Evolutionary conservation across 768 basidiomycete genomes (phyloP).

Genomic region (Dacryopinax spathularia): DNA sequence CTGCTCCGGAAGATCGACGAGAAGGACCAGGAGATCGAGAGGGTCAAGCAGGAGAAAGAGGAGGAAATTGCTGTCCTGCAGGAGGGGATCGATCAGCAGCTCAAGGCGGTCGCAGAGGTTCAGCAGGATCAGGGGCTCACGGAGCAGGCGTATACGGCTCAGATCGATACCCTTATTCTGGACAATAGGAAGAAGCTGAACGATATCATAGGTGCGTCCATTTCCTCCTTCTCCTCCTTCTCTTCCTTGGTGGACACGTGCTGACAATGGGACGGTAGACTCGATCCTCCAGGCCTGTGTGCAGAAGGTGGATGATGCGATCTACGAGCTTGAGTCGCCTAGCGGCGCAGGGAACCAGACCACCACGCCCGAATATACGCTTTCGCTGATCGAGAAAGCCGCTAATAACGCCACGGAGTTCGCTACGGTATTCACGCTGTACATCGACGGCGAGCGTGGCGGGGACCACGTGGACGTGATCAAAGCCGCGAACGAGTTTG

Average conservation of each 20-base stretch:
- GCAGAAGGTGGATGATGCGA: constrained; percentile 90
- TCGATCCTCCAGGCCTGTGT: constrained; percentile 94
- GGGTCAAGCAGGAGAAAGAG: constrained; percentile 85
- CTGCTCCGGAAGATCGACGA: constrained; percentile 66
- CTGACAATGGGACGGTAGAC: constrained; percentile 34
- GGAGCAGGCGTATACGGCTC: constrained; percentile 86
- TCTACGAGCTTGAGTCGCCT: constrained; percentile 95
- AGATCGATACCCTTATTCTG: constrained; percentile 90
- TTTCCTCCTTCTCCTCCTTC: neutral
- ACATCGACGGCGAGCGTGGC: constrained; percentile 70
- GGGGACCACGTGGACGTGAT: constrained; percentile 97
- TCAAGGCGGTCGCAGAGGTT: constrained; percentile 72
- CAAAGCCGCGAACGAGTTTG: constrained; percentile 91
- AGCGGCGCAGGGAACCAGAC: constrained; percentile 87
- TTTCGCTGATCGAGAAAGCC: constrained; percentile 97
- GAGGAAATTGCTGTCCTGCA: constrained; percentile 91
- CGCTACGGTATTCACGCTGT: constrained; percentile 84
- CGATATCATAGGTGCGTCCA: constrained; percentile 68
- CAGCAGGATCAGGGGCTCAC: constrained; percentile 76
- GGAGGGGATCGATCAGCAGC: constrained; percentile 85
- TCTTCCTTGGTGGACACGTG: neutral
- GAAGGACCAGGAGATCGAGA: constrained; percentile 60
- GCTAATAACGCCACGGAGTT: constrained; percentile 91
- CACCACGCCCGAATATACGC: constrained; percentile 95
- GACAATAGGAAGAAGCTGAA: constrained; percentile 97